Conservation (phyloP, 495 filamentous ascomycete species). For the Talaromyces stipitatus region DNA sequence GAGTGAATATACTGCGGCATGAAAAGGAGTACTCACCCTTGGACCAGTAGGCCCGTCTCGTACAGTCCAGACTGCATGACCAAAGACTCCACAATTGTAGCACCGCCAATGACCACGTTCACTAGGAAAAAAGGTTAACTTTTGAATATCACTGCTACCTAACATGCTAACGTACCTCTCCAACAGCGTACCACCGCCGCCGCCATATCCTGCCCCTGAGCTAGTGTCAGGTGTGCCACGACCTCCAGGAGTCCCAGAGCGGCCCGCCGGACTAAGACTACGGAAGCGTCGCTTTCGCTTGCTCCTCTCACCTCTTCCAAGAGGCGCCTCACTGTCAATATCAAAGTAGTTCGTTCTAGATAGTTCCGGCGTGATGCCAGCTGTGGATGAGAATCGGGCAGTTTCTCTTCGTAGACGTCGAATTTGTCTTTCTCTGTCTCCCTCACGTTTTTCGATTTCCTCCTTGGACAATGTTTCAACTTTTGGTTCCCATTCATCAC, state of each 20-base stretch:
- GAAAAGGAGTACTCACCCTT: constrained; percentile 47
- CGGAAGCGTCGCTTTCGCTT: constrained; percentile 92
- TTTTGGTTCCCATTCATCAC: constrained; percentile 90
- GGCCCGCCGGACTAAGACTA: constrained; percentile 68
- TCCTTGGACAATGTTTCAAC: constrained; percentile 86
- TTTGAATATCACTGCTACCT: not conserved
- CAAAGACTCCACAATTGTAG: constrained; percentile 81
- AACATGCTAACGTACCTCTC: constrained; percentile 49
- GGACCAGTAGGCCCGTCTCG: constrained; percentile 81
- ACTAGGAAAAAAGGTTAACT: constrained; percentile 25
- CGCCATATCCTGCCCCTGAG: constrained; percentile 53
- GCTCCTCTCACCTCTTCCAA: constrained; percentile 81
- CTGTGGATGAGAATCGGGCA: constrained; percentile 78
- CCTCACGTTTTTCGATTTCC: constrained; percentile 96
- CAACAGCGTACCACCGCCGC: constrained; percentile 61
- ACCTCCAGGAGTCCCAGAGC: constrained; percentile 61
- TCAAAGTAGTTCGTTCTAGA: constrained; percentile 56
- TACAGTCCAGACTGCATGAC: constrained; percentile 87
- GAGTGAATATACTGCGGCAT: not conserved
- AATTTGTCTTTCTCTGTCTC: constrained; percentile 87
- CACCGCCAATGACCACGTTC: constrained; percentile 87
- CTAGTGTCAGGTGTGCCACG: constrained; percentile 70
- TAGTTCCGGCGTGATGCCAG: constrained; percentile 61
- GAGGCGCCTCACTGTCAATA: constrained; percentile 52
- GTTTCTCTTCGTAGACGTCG: constrained; percentile 82